Base-by-base conservation (phyloP, 352 stramenopile genomes). In the Pythium aphanidermatum region DNA sequence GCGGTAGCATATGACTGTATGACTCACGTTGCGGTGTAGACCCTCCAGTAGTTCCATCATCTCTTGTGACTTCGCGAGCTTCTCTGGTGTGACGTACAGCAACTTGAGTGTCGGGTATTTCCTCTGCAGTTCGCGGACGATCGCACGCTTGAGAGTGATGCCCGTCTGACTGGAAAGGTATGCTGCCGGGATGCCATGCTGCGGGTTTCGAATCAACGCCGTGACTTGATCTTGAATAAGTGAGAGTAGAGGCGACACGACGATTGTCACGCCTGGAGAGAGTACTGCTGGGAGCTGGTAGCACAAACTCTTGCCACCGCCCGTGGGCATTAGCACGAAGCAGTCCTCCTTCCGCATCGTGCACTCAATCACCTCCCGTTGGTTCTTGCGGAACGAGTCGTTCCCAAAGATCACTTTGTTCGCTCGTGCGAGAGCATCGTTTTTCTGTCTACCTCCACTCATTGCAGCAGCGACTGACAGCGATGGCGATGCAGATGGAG, bases 81-180 rank as follows among this genome's bases (percentile, higher is more conserved):
- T 97, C 65, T 98, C 95, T 0, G 95, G 93, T n/a, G 95, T 98
- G 8, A 98, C 77, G 60, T 98, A 96, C 16, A 98, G 74, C 53
- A 98, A 63, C 32, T 90, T 91, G 21, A 97, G 39, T 31, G 68
- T 83, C 14, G 75, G 70, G 14, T 47, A 36, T 5, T 55, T 46
- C 47, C 95, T 83, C 41, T 78, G 80, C 43, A 98, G 81, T 44
- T 97, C 86, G 20, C 83, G 59, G 4, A 57, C 70, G 42, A 94
- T 89, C 3, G 68, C 68, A 7, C 72, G 70, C 17, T 81, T 80
- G 14, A 86, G 52, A 4, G 65, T 83, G 26, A 86, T 54, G 21
- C 54, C 57, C 13, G 75, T 92, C 41, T 88, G 75, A 46, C 79
- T 89, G 7, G 79, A 88, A n/a, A 91, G 56, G 46, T 77, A 89